Base-by-base conservation (phyloP, 441 rosid species). In the Adansonia gregorii region DNA sequence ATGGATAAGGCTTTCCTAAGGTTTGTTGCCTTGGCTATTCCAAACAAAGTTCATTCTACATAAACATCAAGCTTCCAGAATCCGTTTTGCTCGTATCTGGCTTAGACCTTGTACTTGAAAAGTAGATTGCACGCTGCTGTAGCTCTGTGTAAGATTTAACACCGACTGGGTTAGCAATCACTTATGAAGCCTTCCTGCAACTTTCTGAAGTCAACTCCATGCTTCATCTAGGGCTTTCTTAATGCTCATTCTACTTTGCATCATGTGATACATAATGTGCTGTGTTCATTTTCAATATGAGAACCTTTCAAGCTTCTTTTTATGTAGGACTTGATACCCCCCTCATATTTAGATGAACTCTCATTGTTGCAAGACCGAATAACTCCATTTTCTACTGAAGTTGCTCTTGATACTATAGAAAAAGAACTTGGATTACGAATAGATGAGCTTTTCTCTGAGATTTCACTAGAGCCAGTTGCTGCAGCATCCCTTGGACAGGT, bases 401-500 rank as follows among this genome's bases (percentile, higher is more conserved):
- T 89, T 88, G 97, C 99, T 79, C 86, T 93, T 72, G 85, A 75
- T 79, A 91, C 86, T 76, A 88, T 95, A 74, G 92, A 93, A 83
- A 84, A 89, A 83, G 97, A 93, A 75, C 94, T 95, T 80, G 91
- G 93, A 63, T 79, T 84, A 80, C 91, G 89, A 72, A 75, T 92
- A 78, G 94, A 90, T 64, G 86, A 81, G 61, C 72, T 95, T 78
- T 95, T 93, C 89, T 88, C 89, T 4, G 98, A 95, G 89, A 93
- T 95, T 79, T 93, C 98, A 41, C 98, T 91, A 45, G 91, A 95
- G 86, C 99, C 98, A 74, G 78, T 83, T 64, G 98, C 97, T 68
- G 97, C 98, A 79, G 98, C 99, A 31, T 95, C 99, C 49, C 97
- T 93, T 55, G 99, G 98, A 67, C 99, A 95, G 96, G 98, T 93